Percentiles rank a stretch among this genome's conserved stretches.
These are phyloP conservation scores for Amorphotheca resinae DNA, from an alignment of 495 filamentous ascomycete genomes.

Conservation along the genomic window DNA sequence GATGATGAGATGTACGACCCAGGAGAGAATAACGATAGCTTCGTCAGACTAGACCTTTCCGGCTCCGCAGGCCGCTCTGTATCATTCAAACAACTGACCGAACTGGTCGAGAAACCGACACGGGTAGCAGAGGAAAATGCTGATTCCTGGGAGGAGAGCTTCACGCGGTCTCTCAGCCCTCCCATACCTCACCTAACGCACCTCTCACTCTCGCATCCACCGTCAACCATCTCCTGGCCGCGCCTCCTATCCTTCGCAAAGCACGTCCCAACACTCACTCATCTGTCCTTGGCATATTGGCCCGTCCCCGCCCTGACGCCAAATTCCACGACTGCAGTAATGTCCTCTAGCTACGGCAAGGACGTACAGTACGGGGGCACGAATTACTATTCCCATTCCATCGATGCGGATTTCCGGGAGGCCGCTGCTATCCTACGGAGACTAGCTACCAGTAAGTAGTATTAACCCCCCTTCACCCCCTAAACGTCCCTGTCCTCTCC, in stretches of 20 bases:
- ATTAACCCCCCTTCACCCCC: too few species aligned
- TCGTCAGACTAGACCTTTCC: conserved; percentile 52
- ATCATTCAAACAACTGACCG: conserved; percentile 44
- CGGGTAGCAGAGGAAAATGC: conserved; percentile 9
- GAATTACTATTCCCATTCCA: conserved; percentile 47
- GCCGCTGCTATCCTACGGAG: conserved; percentile 55
- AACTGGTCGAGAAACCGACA: conserved; percentile 31
- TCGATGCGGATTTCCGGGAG: conserved; percentile 60
- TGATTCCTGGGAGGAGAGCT: conserved; percentile 30
- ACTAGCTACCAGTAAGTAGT: conserved; percentile 38
- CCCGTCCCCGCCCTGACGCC: conserved; percentile 58
- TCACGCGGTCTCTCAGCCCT: conserved; percentile 8
- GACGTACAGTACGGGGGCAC: conserved; percentile 47
- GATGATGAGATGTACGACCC: conserved; percentile 8
- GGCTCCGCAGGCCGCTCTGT: conserved; percentile 46
- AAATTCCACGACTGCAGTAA: conserved; percentile 31
- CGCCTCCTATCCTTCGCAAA: conserved; percentile 49
- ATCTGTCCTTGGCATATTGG: conserved; percentile 74
- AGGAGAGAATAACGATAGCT: conserved; percentile 32
- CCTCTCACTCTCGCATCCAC: conserved; percentile 40
- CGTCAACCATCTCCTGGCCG: conserved; percentile 46
- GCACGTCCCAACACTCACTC: conserved; percentile 52
- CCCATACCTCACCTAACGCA: conserved; percentile 39
- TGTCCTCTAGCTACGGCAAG: conserved; percentile 33
- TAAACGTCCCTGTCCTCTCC: too few species aligned